phyloP scores from a whole-genome alignment of 2,329 filamentous ascomycete genomes.

The Pseudogymnoascus sp. region DNA sequence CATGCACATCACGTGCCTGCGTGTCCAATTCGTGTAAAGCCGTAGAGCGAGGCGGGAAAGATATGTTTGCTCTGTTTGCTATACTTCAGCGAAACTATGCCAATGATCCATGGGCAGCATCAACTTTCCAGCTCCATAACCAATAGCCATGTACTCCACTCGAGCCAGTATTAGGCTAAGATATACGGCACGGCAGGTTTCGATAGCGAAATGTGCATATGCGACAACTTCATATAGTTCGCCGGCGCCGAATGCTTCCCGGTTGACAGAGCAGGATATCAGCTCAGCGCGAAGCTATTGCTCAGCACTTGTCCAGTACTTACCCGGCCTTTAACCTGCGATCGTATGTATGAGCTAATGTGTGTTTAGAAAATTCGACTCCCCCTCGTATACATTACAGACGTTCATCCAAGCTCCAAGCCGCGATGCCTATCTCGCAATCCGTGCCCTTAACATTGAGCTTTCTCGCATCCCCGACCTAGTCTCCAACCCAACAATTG shows the following conservation, averaged over 20 bases:
- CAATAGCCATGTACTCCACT: slow-evolving; percentile 22
- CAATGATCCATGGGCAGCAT: not conserved
- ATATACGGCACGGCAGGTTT: slow-evolving; percentile 12
- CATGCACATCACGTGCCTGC: not conserved
- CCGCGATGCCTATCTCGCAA: slow-evolving; percentile 77
- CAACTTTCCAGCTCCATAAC: not conserved
- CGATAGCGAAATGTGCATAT: slow-evolving; percentile 21
- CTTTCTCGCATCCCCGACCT: slow-evolving; percentile 83
- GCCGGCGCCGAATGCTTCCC: slow-evolving; percentile 26
- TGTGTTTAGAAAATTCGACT: slow-evolving; percentile 68
- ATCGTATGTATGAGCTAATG: slow-evolving; percentile 1
- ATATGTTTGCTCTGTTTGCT: slow-evolving; percentile 4
- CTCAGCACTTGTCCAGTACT: slow-evolving; percentile 29
- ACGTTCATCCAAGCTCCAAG: slow-evolving; percentile 71
- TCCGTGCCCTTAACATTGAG: slow-evolving; percentile 89
- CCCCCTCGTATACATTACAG: slow-evolving; percentile 77
- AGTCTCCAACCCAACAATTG: slow-evolving; percentile 80
- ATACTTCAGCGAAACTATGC: not conserved
- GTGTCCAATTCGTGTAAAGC: slow-evolving; percentile 6
- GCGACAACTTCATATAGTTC: slow-evolving; percentile 27
- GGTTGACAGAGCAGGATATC: slow-evolving; percentile 28
- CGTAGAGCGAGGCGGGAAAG: not conserved
- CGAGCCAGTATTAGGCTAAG: slow-evolving; percentile 21
- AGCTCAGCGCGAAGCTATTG: slow-evolving; percentile 28
- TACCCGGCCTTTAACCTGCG: not conserved